A percentile compares a stretch with the other conserved stretches of the same genome.
Conservation (phyloP, 2,329 filamentous ascomycete species). For the Aspergillus arachidicola region DNA sequence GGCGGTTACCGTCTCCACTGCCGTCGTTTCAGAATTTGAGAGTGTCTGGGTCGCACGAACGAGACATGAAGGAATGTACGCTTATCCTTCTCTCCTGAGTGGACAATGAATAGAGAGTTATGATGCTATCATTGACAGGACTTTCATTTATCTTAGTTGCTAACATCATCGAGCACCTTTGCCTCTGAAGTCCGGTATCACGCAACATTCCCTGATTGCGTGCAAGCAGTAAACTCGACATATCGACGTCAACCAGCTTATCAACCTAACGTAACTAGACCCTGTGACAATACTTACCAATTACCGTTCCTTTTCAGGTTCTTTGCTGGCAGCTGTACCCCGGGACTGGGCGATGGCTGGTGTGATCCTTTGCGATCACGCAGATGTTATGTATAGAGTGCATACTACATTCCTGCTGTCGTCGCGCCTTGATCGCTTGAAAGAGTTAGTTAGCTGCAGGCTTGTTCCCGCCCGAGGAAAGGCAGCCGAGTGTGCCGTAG, state of each 20-base stretch:
- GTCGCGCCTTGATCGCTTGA: neutral
- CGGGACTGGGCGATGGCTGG: slow-evolving; percentile 5
- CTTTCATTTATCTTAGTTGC: neutral
- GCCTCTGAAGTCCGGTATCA: neutral
- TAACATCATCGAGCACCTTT: neutral
- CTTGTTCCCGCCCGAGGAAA: neutral
- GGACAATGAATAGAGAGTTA: neutral
- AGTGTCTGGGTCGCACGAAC: slow-evolving; percentile 8
- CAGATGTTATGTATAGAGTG: neutral
- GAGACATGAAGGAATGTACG: neutral
- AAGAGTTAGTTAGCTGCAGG: slow-evolving; percentile 7
- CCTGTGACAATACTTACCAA: neutral
- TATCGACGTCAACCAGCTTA: neutral
- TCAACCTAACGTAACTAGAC: neutral
- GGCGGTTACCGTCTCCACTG: slow-evolving; percentile 18
- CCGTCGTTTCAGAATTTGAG: slow-evolving; percentile 21
- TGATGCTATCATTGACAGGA: neutral
- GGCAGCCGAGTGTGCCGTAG: slow-evolving; percentile 5
- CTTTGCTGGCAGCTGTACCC: slow-evolving; percentile 2
- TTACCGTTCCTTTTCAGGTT: neutral
- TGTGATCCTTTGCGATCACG: neutral
- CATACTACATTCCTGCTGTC: neutral
- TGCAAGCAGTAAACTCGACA: neutral
- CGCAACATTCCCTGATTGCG: neutral
- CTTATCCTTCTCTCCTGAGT: neutral